These are phyloP conservation scores for Pinus taeda DNA, from an alignment of 75 land plant genomes.

Conservation along the genomic window DNA sequence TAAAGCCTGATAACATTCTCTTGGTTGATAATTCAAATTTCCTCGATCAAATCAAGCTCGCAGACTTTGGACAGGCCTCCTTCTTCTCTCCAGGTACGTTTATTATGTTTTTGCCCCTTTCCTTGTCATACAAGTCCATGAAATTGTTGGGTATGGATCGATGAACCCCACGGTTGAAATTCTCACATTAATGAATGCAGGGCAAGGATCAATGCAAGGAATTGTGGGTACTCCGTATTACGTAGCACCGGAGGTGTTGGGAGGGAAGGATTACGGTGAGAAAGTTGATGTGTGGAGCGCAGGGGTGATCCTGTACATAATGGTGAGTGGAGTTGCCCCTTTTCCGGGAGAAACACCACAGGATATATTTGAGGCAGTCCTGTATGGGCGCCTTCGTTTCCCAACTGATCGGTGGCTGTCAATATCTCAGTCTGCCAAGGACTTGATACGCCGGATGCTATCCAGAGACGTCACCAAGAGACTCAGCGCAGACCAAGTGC, in stretches of 20 bases:
- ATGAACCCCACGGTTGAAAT: no score
- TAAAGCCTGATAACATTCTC: slow-evolving; percentile 66
- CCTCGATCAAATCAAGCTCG: slow-evolving; percentile 21
- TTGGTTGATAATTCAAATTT: slow-evolving; percentile 11
- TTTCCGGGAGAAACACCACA: slow-evolving; percentile 54
- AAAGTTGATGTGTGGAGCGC: slow-evolving; percentile 81
- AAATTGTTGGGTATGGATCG: no score
- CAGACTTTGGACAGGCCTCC: slow-evolving; percentile 64
- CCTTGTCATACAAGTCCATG: no score
- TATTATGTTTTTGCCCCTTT: no score
- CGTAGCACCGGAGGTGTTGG: slow-evolving; percentile 70
- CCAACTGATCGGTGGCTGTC: slow-evolving; percentile 12
- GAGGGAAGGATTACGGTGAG: slow-evolving; percentile 49
- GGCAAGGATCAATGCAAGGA: slow-evolving; percentile 26
- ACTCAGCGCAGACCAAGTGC: slow-evolving; percentile 63
- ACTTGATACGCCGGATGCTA: slow-evolving; percentile 64
- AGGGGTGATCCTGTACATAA: slow-evolving; percentile 59
- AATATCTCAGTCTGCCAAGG: slow-evolving; percentile 47
- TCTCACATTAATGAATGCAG: not conserved
- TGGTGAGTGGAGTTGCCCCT: slow-evolving; percentile 63
- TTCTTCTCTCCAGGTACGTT: slow-evolving; percentile 14
- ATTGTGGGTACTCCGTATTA: slow-evolving; percentile 72
- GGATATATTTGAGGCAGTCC: slow-evolving; percentile 61
- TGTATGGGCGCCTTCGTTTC: slow-evolving; percentile 53
- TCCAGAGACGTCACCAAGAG: slow-evolving; percentile 47